A percentile compares a stretch with the other conserved stretches of the same genome.
Evolutionary conservation across 1,284 basidiomycete genomes (phyloP).

Genomic region (Neotropicomus parvogracilis): DNA sequence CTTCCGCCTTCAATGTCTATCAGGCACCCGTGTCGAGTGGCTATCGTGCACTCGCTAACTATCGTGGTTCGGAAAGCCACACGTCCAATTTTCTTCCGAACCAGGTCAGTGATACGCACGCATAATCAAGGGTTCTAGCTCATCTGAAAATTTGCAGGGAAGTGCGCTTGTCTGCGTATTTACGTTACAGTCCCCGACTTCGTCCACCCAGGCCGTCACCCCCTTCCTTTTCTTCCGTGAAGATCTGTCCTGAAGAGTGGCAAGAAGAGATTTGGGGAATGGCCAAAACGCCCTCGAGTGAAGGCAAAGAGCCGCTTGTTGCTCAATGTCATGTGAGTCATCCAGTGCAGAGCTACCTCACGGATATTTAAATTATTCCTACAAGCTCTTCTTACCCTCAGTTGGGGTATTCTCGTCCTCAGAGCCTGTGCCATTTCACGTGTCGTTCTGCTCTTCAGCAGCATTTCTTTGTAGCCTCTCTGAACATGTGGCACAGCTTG

Average conservation of each 20-base stretch:
- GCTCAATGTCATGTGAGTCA: constrained; percentile 48
- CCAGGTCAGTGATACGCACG: constrained; percentile 20
- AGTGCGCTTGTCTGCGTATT: constrained; percentile 26
- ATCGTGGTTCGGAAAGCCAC: constrained; percentile 40
- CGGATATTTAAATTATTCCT: constrained; percentile 1
- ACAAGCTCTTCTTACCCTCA: constrained; percentile 41
- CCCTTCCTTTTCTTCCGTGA: constrained; percentile 50
- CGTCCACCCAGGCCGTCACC: constrained; percentile 47
- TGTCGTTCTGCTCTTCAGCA: constrained; percentile 51
- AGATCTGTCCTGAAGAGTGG: constrained; percentile 59
- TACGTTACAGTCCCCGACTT: constrained; percentile 49
- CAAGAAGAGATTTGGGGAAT: constrained; percentile 47
- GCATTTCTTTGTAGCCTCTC: constrained; percentile 43
- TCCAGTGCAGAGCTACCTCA: neutral
- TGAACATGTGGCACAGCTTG: constrained; percentile 21
- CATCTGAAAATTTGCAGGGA: constrained; percentile 36
- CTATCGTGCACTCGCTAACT: constrained; percentile 44
- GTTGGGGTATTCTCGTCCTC: constrained; percentile 49
- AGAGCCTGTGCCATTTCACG: constrained; percentile 58
- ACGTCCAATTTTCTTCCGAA: constrained; percentile 32
- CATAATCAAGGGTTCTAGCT: constrained; percentile 6
- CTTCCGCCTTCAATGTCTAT: constrained; percentile 53
- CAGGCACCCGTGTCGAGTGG: constrained; percentile 31
- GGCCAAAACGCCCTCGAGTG: constrained; percentile 19
- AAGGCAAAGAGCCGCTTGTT: constrained; percentile 28